Conservation (phyloP, 148 eudicot species). For the Chenopodium berlandieri region DNA sequence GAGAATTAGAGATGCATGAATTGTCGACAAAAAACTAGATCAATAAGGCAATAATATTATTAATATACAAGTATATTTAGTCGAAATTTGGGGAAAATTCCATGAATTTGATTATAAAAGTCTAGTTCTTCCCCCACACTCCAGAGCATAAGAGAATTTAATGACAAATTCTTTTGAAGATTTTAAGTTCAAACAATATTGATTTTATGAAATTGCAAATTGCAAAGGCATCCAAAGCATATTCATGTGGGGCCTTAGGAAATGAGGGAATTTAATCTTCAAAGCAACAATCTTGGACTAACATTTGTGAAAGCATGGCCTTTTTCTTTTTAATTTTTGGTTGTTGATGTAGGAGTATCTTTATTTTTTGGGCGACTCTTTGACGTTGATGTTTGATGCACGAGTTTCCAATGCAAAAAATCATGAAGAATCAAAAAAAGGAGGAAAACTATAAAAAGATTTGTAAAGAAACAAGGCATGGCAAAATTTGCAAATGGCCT, state of each 20-base stretch:
- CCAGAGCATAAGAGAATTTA: neutral
- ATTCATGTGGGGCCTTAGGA: neutral
- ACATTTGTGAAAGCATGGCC: neutral
- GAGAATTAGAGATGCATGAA: too few species aligned
- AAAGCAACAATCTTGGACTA: neutral
- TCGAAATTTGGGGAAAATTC: neutral
- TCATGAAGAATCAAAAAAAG: neutral
- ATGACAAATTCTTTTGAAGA: neutral
- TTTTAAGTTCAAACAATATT: neutral
- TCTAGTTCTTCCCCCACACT: neutral
- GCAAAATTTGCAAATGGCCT: too few species aligned
- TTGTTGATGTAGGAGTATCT: neutral
- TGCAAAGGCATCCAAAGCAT: slow-evolving; percentile 1
- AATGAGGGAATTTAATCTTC: neutral
- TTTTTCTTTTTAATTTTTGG: neutral
- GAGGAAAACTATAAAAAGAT: too few species aligned
- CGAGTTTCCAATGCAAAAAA: neutral
- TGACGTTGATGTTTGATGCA: slow-evolving; percentile 5
- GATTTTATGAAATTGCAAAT: too few species aligned
- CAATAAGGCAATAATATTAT: too few species aligned
- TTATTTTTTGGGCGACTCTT: neutral
- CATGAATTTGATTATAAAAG: neutral
- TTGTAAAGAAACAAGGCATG: neutral
- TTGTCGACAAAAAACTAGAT: too few species aligned
- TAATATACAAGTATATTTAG: too few species aligned